Evolutionary conservation across 208 protist genomes (phyloP).

Genomic region (Leishmania gerbilli): DNA sequence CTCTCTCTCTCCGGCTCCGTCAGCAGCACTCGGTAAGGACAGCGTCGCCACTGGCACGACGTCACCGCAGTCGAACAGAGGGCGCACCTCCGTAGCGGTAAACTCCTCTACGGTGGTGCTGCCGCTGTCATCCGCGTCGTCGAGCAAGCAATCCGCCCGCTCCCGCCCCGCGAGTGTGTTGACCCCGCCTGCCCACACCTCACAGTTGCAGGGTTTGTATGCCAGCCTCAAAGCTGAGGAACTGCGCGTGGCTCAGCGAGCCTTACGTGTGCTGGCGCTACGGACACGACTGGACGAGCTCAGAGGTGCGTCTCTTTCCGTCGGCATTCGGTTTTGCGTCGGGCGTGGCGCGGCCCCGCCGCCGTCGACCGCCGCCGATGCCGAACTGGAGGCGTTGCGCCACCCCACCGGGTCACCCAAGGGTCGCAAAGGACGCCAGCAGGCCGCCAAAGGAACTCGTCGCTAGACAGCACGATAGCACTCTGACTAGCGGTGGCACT

Average conservation of each 20-base stretch:
- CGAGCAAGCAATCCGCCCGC: conserved; percentile 10
- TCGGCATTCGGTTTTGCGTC: conserved; percentile 43
- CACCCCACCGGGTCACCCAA: conserved; percentile 2
- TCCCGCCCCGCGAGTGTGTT: conserved; percentile 18
- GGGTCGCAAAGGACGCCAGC: conserved; percentile 20
- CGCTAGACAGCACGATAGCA: conserved; percentile 1
- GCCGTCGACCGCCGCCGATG: conserved; percentile 23
- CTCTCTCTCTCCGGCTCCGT: neutral
- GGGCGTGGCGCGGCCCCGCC: conserved; percentile 40
- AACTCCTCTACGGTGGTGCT: neutral
- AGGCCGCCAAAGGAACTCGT: conserved; percentile 9
- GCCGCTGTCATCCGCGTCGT: neutral
- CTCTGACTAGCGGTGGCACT: too few relatives aligned
- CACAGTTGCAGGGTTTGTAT: conserved; percentile 14
- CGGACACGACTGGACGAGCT: conserved; percentile 35
- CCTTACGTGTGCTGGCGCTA: conserved; percentile 33
- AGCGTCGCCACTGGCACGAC: neutral
- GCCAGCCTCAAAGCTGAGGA: conserved; percentile 14
- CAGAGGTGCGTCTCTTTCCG: conserved; percentile 16
- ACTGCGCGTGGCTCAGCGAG: conserved; percentile 25
- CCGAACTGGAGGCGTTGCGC: conserved; percentile 25
- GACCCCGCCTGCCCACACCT: neutral
- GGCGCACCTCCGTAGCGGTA: neutral
- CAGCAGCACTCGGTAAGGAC: neutral
- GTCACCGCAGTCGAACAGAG: neutral